Evolutionary conservation across 352 stramenopile species (phyloP).

Genomic region (Pythium biforme): DNA sequence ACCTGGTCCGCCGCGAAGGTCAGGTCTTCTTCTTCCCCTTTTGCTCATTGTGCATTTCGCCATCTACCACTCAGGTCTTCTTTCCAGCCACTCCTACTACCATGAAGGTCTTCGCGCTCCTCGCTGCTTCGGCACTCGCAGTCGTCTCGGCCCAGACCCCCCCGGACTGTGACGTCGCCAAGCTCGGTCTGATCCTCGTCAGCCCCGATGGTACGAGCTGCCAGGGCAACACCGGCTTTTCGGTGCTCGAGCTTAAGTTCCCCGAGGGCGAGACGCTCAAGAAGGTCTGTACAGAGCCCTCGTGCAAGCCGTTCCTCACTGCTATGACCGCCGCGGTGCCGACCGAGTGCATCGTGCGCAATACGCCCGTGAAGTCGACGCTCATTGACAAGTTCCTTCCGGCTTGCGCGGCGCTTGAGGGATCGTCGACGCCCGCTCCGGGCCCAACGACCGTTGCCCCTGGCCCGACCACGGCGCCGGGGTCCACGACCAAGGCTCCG

Average conservation of each 20-base stretch:
- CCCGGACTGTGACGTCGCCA: conserved; percentile 5
- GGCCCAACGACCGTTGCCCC: conserved; percentile 1
- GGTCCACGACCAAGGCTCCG: neutral
- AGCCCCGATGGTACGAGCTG: conserved; percentile 3
- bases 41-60: conserved; percentile 14
- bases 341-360: conserved; percentile 6
- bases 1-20: no score
- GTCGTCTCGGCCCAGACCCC: conserved; percentile 4
- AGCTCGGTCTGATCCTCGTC: neutral
- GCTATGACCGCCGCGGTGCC: conserved; percentile 12
- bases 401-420: conserved; percentile 6
- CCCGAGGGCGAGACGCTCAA: conserved; percentile 12
- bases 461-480: conserved; percentile 2
- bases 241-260: neutral
- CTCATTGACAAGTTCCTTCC: conserved; percentile 13
- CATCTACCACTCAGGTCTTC: conserved; percentile 6
- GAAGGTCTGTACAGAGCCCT: conserved; percentile 25
- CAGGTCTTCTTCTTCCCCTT: neutral
- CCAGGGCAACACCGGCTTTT: conserved; percentile 2
- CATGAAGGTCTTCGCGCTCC: conserved; percentile 21
- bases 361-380: conserved; percentile 8
- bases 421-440: conserved; percentile 6
- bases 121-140: conserved; percentile 10
- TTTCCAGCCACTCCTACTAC: neutral
- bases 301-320: conserved; percentile 25